Percentiles rank a stretch among this genome's conserved stretches.
phyloP scores from a whole-genome alignment of 495 filamentous ascomycete genomes.

The Astrothelium macrocarpum region DNA sequence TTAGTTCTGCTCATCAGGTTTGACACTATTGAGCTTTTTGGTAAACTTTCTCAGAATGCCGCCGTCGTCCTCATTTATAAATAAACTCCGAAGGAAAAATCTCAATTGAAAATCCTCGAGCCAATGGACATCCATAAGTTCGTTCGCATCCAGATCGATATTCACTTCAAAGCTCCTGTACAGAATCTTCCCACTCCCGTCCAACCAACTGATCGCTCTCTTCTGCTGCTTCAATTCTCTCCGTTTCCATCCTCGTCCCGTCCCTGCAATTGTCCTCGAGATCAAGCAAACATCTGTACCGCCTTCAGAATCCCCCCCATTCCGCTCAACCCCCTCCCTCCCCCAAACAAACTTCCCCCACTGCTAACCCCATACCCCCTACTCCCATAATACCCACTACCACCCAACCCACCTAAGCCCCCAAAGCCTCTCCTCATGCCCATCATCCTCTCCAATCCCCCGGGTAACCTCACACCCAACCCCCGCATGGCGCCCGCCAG shows the following conservation, averaged over 20 bases:
- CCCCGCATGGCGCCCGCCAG: constrained; percentile 59
- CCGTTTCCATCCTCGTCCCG: too few relatives aligned
- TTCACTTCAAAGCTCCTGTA: too few relatives aligned
- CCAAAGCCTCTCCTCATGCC: constrained; percentile 28
- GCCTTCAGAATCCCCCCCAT: constrained; percentile 27
- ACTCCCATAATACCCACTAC: constrained; percentile 28
- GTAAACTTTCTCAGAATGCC: neutral
- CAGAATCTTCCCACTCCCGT: too few relatives aligned
- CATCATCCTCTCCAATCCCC: constrained; percentile 44
- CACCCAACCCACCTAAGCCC: too few relatives aligned
- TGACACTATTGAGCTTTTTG: neutral
- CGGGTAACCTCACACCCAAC: constrained; percentile 67
- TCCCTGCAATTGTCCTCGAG: too few relatives aligned
- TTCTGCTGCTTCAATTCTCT: too few relatives aligned
- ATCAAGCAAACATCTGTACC: constrained; percentile 31
- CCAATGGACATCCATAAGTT: too few relatives aligned
- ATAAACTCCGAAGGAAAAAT: too few relatives aligned
- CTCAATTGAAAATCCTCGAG: too few relatives aligned
- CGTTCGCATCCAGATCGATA: too few relatives aligned
- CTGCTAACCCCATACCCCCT: constrained; percentile 24
- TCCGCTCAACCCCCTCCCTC: constrained; percentile 21
- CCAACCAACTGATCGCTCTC: too few relatives aligned
- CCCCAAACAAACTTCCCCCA: constrained; percentile 13
- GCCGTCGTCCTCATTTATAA: neutral
- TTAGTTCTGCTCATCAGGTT: neutral